Evolutionary conservation across 192 early-diverging fungal genomes (phyloP).

Genomic region (Backusella morwellensis): DNA sequence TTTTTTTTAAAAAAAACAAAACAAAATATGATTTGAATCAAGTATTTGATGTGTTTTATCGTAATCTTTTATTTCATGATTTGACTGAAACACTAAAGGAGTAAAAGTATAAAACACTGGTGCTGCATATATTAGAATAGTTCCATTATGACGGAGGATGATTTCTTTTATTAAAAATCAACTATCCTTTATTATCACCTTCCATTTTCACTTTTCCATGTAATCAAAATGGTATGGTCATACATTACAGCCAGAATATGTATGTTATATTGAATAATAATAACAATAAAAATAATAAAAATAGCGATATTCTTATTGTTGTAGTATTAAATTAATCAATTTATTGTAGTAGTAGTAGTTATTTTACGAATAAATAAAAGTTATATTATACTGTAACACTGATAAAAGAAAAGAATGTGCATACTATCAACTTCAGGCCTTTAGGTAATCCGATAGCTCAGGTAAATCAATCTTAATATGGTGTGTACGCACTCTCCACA

Average conservation of each 20-base stretch:
- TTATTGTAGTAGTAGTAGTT: no score
- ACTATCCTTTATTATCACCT: neutral
- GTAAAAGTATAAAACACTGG: neutral
- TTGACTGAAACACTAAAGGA: neutral
- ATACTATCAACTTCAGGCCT: neutral
- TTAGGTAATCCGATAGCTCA: neutral
- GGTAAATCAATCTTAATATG: conserved; percentile 2
- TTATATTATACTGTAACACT: conserved; percentile 1
- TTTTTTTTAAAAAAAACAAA: neutral
- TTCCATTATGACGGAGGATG: neutral
- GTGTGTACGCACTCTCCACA: neutral
- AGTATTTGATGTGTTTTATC: no score
- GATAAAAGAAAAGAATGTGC: neutral
- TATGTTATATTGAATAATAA: no score
- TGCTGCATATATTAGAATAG: neutral
- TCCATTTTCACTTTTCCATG: neutral
- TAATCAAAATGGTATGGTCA: neutral
- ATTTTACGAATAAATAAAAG: neutral
- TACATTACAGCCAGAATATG: neutral
- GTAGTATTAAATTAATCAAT: neutral
- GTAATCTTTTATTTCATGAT: neutral
- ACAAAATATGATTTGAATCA: neutral
- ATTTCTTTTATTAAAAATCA: neutral
- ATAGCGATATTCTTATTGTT: neutral
- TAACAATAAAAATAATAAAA: neutral